Evolutionary conservation across 192 early-diverging fungal species (phyloP).

Genomic region (Oehlia diaphana): DNA sequence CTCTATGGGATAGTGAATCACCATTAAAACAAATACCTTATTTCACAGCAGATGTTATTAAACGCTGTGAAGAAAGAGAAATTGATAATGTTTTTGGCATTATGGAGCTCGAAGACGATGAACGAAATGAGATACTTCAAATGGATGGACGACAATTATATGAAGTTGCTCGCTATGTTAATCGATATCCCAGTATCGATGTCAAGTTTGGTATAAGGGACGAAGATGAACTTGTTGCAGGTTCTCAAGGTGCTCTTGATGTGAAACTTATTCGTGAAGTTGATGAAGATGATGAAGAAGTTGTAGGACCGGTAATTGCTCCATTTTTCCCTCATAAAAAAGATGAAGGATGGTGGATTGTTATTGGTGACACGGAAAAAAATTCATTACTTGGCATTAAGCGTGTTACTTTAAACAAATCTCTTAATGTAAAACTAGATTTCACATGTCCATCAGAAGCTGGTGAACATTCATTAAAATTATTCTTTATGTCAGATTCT

Average conservation of each 20-base stretch:
- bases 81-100: constrained; percentile 92
- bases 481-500: constrained; percentile 93
- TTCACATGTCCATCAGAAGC: constrained; percentile 76
- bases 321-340: constrained; percentile 90
- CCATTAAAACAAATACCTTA: constrained; percentile 92
- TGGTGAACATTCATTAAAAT: constrained; percentile 63
- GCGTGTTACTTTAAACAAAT: constrained; percentile 68
- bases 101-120: constrained; percentile 90
- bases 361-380: constrained; percentile 76
- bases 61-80: constrained; percentile 63
- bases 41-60: constrained; percentile 70
- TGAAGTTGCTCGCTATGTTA: constrained; percentile 84
- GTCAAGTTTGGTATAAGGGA: constrained; percentile 69
- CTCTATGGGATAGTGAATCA: constrained; percentile 93
- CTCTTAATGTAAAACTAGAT: constrained; percentile 70
- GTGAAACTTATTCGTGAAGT: constrained; percentile 81
- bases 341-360: constrained; percentile 98
- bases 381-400: constrained; percentile 90
- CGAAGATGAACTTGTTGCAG: constrained; percentile 61
- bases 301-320: constrained; percentile 82
- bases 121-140: constrained; percentile 63
- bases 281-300: constrained; percentile 61
- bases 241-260: constrained; percentile 63
- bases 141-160: constrained; percentile 66
- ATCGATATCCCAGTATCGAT: constrained; percentile 93